Evolutionary conservation across 768 basidiomycete species (phyloP), one percentile per base, ranked within the genome.

Genomic region (Phanerochaete sordida): DNA sequence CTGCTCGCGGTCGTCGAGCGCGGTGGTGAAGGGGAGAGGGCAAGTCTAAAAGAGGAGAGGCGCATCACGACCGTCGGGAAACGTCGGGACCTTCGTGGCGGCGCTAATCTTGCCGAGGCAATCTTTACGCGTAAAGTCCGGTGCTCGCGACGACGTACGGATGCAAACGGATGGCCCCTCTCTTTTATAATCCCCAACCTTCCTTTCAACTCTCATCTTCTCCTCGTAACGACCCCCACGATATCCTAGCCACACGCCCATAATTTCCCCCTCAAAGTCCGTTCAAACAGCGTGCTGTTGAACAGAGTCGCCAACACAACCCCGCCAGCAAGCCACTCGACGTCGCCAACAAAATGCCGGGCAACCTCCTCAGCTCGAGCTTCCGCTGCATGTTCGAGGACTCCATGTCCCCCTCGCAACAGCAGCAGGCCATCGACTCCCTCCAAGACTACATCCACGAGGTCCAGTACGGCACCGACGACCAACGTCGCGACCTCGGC

Each of bases 321-420:
- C 35, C 33, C 8, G 9, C 33, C 6, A 23, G 6, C 3, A 2
- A 35, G n/a, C 46, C 21, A 45, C 43, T 3, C 15, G n/a, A n/a
- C 46, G 26, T 31, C 3, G 28, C 9, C 52, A n/a, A 3, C 45
- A 49, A 39, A 33, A 60, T 65, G 31, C 27, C 61, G 16, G 48
- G 47, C 21, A 47, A 64, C 44, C 62, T 68, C 57, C 61, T 68
- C 47, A 65, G 64, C 26, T 59, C 58, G 47, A 57, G 60, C 45
- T 68, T 65, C 52, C 66, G 62, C 15, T 54, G 60, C 11, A 60
- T 59, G 0, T 68, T 65, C 45, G 66, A 68, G 43, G 66, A 68
- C 39, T 60, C 62, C 43, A 60, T 68, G 47, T 46, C 61, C 15
- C 39, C 66, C 1, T 58, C 60, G 1, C 66, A 65, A 44, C 66